These are phyloP conservation scores for Choanephora cucurbitarum DNA, from an alignment of 371 early-diverging fungal species.

Conservation along the genomic window DNA sequence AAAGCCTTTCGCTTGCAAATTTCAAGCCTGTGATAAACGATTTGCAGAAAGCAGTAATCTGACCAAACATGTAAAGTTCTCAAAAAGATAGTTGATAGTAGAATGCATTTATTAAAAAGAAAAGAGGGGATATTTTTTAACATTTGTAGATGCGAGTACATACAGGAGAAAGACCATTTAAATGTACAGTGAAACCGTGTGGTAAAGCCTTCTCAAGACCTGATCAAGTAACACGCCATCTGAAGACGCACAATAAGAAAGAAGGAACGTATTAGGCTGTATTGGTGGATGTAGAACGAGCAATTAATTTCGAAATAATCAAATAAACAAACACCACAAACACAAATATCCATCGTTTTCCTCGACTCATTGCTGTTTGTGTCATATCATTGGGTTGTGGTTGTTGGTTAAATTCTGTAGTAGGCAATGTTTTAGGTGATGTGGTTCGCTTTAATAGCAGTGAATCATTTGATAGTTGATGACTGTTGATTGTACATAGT, in stretches of 20 bases:
- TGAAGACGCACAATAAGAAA: slow-evolving; percentile 35
- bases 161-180: slow-evolving; percentile 71
- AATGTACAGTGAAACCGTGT: slow-evolving; percentile 63
- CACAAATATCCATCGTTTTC: slow-evolving; percentile 59
- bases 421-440: slow-evolving; percentile 7
- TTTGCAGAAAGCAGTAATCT: slow-evolving; percentile 81
- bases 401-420: slow-evolving; percentile 10
- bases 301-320: slow-evolving; percentile 43
- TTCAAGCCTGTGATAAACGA: slow-evolving; percentile 68
- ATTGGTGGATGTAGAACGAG: slow-evolving; percentile 32
- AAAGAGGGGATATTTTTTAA: slow-evolving; percentile 5
- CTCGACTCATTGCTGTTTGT: slow-evolving; percentile 44
- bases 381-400: slow-evolving; percentile 23
- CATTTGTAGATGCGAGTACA: slow-evolving; percentile 59
- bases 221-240: slow-evolving; percentile 66
- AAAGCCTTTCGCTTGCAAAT: slow-evolving; percentile 77
- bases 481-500: slow-evolving; percentile 54
- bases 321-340: slow-evolving; percentile 58
- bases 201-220: slow-evolving; percentile 71
- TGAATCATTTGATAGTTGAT: slow-evolving; percentile 16
- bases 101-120: background rate
- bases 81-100: background rate
- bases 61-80: slow-evolving; percentile 75
- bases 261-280: background rate
- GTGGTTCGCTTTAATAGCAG: background rate